phyloP scores from a whole-genome alignment of 352 stramenopile species.

The Globisporangium acanthophoron region DNA sequence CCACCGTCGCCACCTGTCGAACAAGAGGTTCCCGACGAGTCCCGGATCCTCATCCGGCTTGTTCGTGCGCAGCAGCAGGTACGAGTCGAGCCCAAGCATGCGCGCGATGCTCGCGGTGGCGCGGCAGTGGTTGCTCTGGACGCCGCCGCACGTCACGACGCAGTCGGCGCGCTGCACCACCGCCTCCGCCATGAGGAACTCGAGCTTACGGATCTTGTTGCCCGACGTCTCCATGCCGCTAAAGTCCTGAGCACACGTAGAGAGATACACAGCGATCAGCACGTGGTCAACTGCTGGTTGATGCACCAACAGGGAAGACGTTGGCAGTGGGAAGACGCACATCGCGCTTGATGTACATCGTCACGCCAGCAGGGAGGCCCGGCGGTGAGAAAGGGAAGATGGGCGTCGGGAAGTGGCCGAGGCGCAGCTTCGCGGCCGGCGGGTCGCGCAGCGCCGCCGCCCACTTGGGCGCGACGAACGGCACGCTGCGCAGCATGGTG shows the following conservation, averaged over 20 bases:
- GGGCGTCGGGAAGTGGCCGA: slow-evolving; percentile 79
- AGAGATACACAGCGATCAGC: no score
- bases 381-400: slow-evolving; percentile 73
- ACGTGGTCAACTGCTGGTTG: no score
- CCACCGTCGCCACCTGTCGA: slow-evolving; percentile 54
- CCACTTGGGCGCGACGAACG: slow-evolving; percentile 60
- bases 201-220: slow-evolving; percentile 95
- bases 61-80: slow-evolving; percentile 86
- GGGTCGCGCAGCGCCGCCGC: slow-evolving; percentile 39
- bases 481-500: slow-evolving; percentile 54
- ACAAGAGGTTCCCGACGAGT: slow-evolving; percentile 71
- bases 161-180: slow-evolving; percentile 80
- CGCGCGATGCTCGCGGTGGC: slow-evolving; percentile 76
- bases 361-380: slow-evolving; percentile 57
- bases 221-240: slow-evolving; percentile 90
- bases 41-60: slow-evolving; percentile 64
- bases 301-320: not conserved
- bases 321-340: slow-evolving; percentile 14
- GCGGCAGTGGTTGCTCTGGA: slow-evolving; percentile 94
- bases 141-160: slow-evolving; percentile 90
- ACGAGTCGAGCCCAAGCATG: slow-evolving; percentile 90
- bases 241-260: slow-evolving; percentile 42
- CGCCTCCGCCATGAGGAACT: slow-evolving; percentile 92
- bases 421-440: slow-evolving; percentile 38
- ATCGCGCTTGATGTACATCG: slow-evolving; percentile 84